Conservation (phyloP, 176 grass and related monocot species). For the Aegilops umbellulata region DNA sequence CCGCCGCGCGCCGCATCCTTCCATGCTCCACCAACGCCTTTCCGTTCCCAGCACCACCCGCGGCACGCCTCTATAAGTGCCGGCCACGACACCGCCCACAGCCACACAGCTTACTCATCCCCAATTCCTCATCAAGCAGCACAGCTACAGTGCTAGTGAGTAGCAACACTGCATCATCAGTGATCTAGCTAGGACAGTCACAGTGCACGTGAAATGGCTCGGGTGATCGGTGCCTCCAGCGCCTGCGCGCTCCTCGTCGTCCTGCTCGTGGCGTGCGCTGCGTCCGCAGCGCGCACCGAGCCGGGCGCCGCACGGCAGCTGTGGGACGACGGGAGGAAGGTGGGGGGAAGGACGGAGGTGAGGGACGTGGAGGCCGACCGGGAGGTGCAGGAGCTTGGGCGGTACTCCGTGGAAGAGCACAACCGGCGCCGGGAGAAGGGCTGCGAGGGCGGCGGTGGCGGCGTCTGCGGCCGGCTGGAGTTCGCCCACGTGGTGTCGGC, state of each 20-base stretch:
- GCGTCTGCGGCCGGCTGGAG: slow-evolving; percentile 31
- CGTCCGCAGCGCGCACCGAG: background rate
- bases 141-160: background rate
- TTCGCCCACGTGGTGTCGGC: slow-evolving; percentile 66
- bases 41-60: no score
- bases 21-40: background rate
- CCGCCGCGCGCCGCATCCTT: slow-evolving; percentile 3
- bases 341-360: slow-evolving; percentile 60
- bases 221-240: background rate
- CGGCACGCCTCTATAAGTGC: background rate
- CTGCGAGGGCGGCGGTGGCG: background rate
- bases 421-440: slow-evolving; percentile 37
- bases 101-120: background rate
- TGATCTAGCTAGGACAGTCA: background rate
- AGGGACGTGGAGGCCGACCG: slow-evolving; percentile 55
- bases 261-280: slow-evolving; percentile 15
- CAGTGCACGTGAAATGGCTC: slow-evolving; percentile 2
- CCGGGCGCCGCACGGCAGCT: background rate
- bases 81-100: background rate
- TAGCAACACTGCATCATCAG: background rate
- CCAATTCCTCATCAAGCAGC: background rate
- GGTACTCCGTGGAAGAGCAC: slow-evolving; percentile 73
- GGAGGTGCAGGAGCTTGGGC: slow-evolving; percentile 84
- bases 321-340: slow-evolving; percentile 48
- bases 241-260: slow-evolving; percentile 5